Conservation (phyloP, 2,329 filamentous ascomycete species). For the Botrytis galanthina region DNA sequence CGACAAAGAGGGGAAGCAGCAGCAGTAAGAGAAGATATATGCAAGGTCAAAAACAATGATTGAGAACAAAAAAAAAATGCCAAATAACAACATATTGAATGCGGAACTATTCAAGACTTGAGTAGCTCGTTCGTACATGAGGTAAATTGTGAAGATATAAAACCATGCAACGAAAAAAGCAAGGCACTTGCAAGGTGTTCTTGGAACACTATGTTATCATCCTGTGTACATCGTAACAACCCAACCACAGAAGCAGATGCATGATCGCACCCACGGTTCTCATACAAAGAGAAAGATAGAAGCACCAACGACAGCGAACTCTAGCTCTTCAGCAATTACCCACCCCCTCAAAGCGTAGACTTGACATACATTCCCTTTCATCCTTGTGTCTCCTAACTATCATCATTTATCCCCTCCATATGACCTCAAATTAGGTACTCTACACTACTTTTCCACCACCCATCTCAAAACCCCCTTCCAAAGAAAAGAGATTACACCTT, state of each 20-base stretch:
- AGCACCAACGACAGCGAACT: not conserved
- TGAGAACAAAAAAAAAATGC: no score
- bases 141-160: not conserved
- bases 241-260: not conserved
- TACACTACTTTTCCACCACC: no score
- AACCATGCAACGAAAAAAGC: not conserved
- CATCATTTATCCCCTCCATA: not conserved
- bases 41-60: fast-evolving
- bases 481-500: no score
- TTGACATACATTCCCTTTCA: not conserved
- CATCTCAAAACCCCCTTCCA: not conserved
- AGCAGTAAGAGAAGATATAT: not conserved
- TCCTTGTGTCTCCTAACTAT: fast-evolving
- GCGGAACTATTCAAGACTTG: fast-evolving
- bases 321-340: not conserved
- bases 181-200: not conserved
- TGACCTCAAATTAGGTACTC: not conserved
- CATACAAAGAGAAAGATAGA: fast-evolving
- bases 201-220: not conserved
- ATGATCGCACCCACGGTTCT: fast-evolving
- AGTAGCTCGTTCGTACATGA: not conserved
- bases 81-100: not conserved
- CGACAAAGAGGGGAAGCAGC: not conserved
- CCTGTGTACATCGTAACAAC: not conserved
- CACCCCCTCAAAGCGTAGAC: not conserved